Evolutionary conservation across 345 rosid species (phyloP).

Genomic region (Boechera retrofracta): DNA sequence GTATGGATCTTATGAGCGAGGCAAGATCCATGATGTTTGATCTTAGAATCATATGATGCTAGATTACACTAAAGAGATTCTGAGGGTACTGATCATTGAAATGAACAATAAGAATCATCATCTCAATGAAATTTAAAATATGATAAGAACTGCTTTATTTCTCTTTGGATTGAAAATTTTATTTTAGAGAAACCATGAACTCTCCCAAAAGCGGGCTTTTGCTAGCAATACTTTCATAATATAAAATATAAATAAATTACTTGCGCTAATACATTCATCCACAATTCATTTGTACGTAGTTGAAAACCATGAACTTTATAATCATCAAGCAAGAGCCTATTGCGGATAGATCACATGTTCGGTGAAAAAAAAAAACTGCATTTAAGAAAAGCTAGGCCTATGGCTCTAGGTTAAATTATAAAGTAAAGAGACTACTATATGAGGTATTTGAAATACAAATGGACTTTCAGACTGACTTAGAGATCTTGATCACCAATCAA

Average conservation of each 20-base stretch:
- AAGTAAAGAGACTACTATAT: background rate
- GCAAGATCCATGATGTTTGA: background rate
- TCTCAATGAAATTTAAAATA: background rate
- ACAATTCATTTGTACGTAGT: background rate
- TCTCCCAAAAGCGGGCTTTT: background rate
- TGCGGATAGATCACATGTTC: background rate
- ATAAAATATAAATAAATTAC: background rate
- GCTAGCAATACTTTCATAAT: background rate
- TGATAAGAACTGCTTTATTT: background rate
- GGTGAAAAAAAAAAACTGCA: background rate
- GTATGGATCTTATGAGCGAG: background rate
- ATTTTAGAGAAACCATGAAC: background rate
- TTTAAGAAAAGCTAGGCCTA: background rate
- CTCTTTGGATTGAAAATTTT: background rate
- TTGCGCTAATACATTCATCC: background rate
- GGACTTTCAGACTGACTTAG: background rate
- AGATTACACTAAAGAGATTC: background rate
- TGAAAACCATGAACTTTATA: background rate
- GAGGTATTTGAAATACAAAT: background rate
- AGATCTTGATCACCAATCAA: background rate
- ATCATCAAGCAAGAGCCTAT: background rate
- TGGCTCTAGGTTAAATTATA: background rate
- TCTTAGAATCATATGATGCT: constrained; percentile 5
- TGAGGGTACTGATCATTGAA: background rate
- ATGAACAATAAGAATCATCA: background rate